Conservation (phyloP, 2,329 filamentous ascomycete genomes). For the Sporothrix phasma region DNA sequence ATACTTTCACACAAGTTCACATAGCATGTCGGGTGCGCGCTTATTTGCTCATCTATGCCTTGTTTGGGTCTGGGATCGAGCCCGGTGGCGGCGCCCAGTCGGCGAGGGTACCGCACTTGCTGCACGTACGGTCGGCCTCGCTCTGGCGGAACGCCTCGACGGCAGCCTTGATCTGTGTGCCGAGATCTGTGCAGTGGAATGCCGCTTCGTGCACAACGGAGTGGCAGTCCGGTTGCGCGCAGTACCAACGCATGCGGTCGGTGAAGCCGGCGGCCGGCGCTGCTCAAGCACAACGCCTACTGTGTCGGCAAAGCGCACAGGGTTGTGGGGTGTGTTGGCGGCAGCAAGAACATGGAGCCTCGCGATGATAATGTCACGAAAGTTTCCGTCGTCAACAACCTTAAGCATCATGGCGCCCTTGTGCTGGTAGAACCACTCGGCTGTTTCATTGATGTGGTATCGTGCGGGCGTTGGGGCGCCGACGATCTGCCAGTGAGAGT, state of each 20-base stretch:
- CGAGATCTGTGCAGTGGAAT: conserved; percentile 84
- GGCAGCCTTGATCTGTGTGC: conserved; percentile 87
- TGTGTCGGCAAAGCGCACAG: conserved; percentile 83
- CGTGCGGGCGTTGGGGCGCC: conserved; percentile 88
- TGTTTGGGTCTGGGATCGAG: conserved; percentile 50
- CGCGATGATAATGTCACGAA: conserved; percentile 80
- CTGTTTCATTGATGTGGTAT: conserved; percentile 97
- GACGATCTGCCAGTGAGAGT: conserved; percentile 37
- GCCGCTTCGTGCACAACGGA: conserved; percentile 71
- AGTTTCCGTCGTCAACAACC: conserved; percentile 63
- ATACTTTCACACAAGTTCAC: not conserved
- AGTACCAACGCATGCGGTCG: conserved; percentile 77
- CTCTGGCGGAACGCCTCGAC: conserved; percentile 69
- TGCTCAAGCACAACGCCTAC: conserved; percentile 93
- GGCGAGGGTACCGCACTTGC: conserved; percentile 58
- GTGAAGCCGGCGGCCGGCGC: conserved; percentile 58
- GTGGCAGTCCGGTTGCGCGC: conserved; percentile 47
- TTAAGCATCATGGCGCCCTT: conserved; percentile 89
- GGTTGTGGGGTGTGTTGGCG: conserved; percentile 91
- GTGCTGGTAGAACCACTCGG: conserved; percentile 98
- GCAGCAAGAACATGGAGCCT: conserved; percentile 89
- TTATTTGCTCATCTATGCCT: conserved; percentile 26
- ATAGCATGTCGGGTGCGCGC: not conserved
- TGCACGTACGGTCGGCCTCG: conserved; percentile 62
- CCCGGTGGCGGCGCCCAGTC: conserved; percentile 51